These are phyloP conservation scores for Phytophthora sojae DNA, from an alignment of 352 stramenopile species.

Conservation along the genomic window DNA sequence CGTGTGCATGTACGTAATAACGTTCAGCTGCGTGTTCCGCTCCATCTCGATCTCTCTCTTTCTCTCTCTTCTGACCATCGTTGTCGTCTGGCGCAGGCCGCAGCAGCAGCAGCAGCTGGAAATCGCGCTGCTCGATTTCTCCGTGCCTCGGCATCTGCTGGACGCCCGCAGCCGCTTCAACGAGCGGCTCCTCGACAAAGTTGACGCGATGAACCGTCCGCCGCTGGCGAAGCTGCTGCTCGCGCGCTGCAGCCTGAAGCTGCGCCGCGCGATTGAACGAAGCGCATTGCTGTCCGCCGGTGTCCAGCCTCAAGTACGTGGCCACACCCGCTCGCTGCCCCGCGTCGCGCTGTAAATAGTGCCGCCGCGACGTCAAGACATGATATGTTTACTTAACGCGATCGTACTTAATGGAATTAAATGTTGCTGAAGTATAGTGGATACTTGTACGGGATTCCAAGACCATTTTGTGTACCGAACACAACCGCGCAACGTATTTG, in stretches of 20 bases:
- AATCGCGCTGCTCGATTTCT: constrained; percentile 58
- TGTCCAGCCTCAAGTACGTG: constrained; percentile 21
- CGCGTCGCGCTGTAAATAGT: constrained; percentile 48
- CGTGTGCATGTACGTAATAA: constrained; percentile 23
- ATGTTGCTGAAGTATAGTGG: background rate
- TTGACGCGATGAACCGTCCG: background rate
- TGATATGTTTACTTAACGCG: constrained; percentile 3
- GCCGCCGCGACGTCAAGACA: background rate
- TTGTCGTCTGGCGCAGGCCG: constrained; percentile 21
- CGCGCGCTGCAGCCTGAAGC: constrained; percentile 20
- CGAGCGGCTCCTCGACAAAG: background rate
- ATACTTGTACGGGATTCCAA: constrained; percentile 1
- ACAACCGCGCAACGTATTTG: constrained; percentile 27
- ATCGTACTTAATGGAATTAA: background rate
- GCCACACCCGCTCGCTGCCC: constrained; percentile 30
- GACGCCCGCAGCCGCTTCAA: constrained; percentile 6
- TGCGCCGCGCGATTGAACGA: constrained; percentile 18
- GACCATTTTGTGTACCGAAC: constrained; percentile 5
- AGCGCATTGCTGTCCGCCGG: constrained; percentile 3
- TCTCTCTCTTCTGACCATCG: constrained; percentile 12
- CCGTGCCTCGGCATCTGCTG: constrained; percentile 53
- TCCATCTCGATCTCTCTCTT: background rate
- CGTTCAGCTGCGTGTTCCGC: background rate
- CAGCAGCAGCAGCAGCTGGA: constrained; percentile 11
- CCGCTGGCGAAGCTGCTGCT: constrained; percentile 19